Conservation (phyloP, 805 yeast genomes). For the Schwanniomyces yamadae region DNA sequence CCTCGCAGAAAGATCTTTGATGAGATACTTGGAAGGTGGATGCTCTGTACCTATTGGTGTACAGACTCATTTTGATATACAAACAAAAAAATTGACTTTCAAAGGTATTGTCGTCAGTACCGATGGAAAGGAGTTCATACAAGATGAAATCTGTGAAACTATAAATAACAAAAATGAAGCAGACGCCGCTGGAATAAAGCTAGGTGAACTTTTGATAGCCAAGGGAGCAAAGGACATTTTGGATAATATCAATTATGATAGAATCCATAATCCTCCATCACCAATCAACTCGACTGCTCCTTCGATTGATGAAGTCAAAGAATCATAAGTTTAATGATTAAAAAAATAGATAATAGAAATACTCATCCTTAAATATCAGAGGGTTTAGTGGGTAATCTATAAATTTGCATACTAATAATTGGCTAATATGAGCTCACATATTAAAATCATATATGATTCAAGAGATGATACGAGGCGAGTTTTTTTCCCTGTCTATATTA, state of each 20-base stretch:
- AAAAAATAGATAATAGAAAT: too few relatives aligned
- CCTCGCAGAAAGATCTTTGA: constrained; percentile 80
- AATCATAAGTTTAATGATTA: too few relatives aligned
- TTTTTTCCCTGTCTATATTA: too few relatives aligned
- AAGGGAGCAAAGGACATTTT: constrained; percentile 83
- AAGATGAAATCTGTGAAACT: constrained; percentile 42
- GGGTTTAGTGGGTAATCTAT: too few relatives aligned
- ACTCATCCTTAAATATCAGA: too few relatives aligned
- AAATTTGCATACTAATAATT: too few relatives aligned
- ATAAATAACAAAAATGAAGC: constrained; percentile 59
- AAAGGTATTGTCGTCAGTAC: constrained; percentile 79
- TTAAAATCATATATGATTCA: too few relatives aligned
- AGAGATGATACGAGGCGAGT: too few relatives aligned
- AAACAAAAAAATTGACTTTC: constrained; percentile 47
- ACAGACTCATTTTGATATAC: constrained; percentile 50
- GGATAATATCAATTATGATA: constrained; percentile 73
- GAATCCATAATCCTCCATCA: constrained; percentile 45
- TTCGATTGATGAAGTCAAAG: too few relatives aligned
- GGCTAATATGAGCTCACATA: too few relatives aligned
- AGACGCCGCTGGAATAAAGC: constrained; percentile 60
- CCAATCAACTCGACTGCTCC: constrained; percentile 4
- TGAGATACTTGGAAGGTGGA: constrained; percentile 93
- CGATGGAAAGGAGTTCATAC: constrained; percentile 73
- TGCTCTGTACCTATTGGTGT: constrained; percentile 98
- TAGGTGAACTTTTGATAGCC: constrained; percentile 65